These are phyloP conservation scores for Fusarium chaquense DNA, from an alignment of 2,329 filamentous ascomycete species.

Conservation along the genomic window DNA sequence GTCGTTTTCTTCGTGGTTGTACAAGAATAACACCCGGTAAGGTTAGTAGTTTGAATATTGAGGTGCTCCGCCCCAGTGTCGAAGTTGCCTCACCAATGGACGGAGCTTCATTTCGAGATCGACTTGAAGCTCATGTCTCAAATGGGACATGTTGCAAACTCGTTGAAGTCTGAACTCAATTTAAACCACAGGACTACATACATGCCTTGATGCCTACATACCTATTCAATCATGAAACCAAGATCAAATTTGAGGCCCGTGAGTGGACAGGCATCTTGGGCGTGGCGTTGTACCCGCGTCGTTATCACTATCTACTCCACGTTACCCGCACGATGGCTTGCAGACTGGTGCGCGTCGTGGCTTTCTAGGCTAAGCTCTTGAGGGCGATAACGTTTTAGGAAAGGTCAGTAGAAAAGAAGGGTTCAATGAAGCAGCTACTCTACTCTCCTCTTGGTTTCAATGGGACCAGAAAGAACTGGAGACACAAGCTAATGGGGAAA, in stretches of 20 bases:
- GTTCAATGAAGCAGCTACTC: slow-evolving; percentile 15
- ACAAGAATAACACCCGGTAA: slow-evolving; percentile 21
- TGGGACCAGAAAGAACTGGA: slow-evolving; percentile 31
- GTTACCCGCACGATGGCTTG: slow-evolving; percentile 40
- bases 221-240: background rate
- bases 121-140: background rate
- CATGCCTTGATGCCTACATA: too few relatives aligned
- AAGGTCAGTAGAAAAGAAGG: slow-evolving; percentile 3
- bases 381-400: slow-evolving; percentile 28
- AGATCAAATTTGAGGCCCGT: slow-evolving; percentile 20
- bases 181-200: background rate
- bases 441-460: background rate
- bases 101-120: background rate
- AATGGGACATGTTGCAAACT: background rate
- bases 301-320: slow-evolving; percentile 43
- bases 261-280: slow-evolving; percentile 21
- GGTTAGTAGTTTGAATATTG: slow-evolving; percentile 1
- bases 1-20: slow-evolving; percentile 25
- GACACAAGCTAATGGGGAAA: slow-evolving; percentile 1
- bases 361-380: slow-evolving; percentile 12
- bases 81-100: background rate
- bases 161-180: background rate
- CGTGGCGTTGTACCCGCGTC: slow-evolving; percentile 34
- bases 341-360: slow-evolving; percentile 30
- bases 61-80: background rate